Percentiles rank a stretch among this genome's conserved stretches.
phyloP scores from a whole-genome alignment of 2,329 filamentous ascomycete genomes.

The Colletotrichum brevisporum region DNA sequence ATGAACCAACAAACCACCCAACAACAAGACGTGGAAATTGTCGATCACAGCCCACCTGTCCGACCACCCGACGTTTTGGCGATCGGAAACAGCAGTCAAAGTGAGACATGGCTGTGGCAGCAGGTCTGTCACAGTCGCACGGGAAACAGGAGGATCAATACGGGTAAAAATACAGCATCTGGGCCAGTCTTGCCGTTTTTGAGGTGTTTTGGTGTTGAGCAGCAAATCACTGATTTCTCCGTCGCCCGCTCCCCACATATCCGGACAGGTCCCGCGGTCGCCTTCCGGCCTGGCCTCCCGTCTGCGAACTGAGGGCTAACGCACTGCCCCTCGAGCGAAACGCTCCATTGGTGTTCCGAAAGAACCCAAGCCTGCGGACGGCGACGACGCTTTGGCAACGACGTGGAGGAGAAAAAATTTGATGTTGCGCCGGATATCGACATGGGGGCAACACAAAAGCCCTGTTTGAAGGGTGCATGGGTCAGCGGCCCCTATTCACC shows the following conservation, averaged over 20 bases:
- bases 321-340: conserved; percentile 12
- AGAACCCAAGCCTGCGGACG: conserved; percentile 18
- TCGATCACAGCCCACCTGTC: not conserved
- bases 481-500: not conserved
- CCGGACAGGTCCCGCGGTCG: not conserved
- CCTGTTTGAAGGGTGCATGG: not conserved
- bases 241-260: conserved; percentile 13
- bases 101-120: conserved; percentile 11
- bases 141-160: not conserved
- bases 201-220: too few species aligned
- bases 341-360: not conserved
- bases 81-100: conserved; percentile 1
- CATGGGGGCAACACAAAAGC: not conserved
- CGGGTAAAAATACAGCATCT: conserved; percentile 6
- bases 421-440: conserved; percentile 3
- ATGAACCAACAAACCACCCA: not conserved
- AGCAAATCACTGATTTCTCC: not conserved
- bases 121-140: conserved; percentile 8
- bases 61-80: conserved; percentile 9
- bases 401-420: not conserved
- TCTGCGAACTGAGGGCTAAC: too few species aligned
- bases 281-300: not conserved
- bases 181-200: not conserved
- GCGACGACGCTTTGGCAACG: too few species aligned
- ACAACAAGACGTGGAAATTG: conserved; percentile 4